phyloP scores from a whole-genome alignment of 2,329 filamentous ascomycete species.

The Plenodomus lindquistii region DNA sequence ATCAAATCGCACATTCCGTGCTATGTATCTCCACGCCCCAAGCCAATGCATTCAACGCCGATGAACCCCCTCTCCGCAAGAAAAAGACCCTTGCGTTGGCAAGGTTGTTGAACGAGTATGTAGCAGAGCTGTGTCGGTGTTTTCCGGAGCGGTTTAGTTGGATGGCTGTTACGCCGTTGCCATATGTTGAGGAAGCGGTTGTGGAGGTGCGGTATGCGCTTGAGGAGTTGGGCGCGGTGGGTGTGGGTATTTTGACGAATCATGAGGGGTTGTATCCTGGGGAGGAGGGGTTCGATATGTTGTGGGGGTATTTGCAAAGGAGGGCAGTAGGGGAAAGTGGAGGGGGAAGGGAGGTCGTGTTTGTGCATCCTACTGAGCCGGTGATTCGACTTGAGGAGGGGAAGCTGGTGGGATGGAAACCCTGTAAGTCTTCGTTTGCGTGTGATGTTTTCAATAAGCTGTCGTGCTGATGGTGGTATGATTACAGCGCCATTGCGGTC shows the following conservation, averaged over 20 bases:
- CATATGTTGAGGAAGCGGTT: slow-evolving; percentile 35
- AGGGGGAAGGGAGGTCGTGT: slow-evolving; percentile 32
- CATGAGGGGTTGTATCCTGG: slow-evolving; percentile 42
- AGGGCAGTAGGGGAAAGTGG: slow-evolving; percentile 10
- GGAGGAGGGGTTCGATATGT: slow-evolving; percentile 23
- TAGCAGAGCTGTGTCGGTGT: slow-evolving; percentile 24
- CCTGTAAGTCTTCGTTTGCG: slow-evolving; percentile 42
- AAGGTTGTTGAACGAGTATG: slow-evolving; percentile 41
- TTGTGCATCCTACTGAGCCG: slow-evolving; percentile 43
- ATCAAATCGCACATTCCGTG: slow-evolving; percentile 33
- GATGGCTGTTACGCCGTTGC: slow-evolving; percentile 33
- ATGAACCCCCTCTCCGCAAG: slow-evolving; percentile 9
- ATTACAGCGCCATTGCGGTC: slow-evolving; percentile 38
- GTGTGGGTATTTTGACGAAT: slow-evolving; percentile 40
- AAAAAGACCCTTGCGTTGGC: slow-evolving; percentile 38
- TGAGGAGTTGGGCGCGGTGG: slow-evolving; percentile 34
- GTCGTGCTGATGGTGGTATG: background rate
- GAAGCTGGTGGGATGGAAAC: slow-evolving; percentile 28
- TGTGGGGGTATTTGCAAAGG: slow-evolving; percentile 35
- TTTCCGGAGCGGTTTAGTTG: slow-evolving; percentile 36
- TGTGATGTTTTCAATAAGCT: background rate
- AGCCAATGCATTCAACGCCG: slow-evolving; percentile 36
- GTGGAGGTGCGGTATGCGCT: slow-evolving; percentile 35
- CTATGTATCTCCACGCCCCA: slow-evolving; percentile 42
- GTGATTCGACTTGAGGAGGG: slow-evolving; percentile 34